Evolutionary conservation across 129 eudicot species (phyloP), one percentile per base, ranked within the genome.

Genomic region (Flaveria sonorensis): DNA sequence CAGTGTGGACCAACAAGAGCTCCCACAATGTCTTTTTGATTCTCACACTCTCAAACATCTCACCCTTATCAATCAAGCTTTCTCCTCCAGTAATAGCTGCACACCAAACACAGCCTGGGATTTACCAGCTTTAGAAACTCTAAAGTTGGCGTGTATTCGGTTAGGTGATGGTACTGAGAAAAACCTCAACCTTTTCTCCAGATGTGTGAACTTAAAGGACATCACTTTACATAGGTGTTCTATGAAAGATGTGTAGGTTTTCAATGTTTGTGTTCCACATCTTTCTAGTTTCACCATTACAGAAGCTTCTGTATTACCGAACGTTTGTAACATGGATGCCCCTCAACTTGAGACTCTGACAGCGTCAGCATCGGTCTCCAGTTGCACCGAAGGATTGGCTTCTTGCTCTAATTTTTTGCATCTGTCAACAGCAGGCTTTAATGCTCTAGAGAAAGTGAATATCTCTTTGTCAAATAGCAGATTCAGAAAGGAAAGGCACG

Each of bases 191-290:
- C 42, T 78, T 51, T 78, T 70, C 18, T 78, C 76, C 40, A 70
- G 70, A 18, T 59, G 82, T 78, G 82, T 78, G 60, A 70, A 56
- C 19, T 62, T 78, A 61, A 78, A 24, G 56, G 69, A 73, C 16
- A 18, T 73, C 16, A 73, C 42, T 3, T 57, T 73, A 20, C 42
- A 42, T 15, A 28, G 32, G 7, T 42, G 30, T 57, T 12, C 6
- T 15, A 40, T 73, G 43, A 9, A 21, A 36, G 69, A 30, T 10
- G 14, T 57, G 12, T 10, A 43, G 39, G 43, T 24, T 12, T 73
- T 73, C 23, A 43, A 7, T 3, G 9, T 73, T 39, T 59, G 18
- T 23, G 46, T 24, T 59, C 56, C 45, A 59, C 7, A 42, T 21
- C 78, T 73, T 13, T 3, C 21, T 23, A 39, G 47, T 59, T 77